Conservation (phyloP, 306 rosid species). For the Cucumis melo region DNA sequence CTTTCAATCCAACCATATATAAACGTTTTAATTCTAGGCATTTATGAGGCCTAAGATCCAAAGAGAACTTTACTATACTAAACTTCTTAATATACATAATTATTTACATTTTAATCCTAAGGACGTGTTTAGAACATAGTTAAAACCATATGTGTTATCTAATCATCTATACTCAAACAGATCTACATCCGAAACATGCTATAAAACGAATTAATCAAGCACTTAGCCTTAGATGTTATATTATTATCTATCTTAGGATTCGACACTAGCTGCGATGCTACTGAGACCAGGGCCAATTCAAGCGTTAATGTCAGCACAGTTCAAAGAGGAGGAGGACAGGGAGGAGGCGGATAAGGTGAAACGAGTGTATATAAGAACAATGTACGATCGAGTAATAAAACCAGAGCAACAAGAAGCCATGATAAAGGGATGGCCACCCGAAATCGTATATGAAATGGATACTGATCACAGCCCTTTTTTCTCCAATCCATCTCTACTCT, state of each 20-base stretch:
- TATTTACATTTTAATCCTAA: too few relatives aligned
- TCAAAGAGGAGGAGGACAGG: slow-evolving; percentile 13
- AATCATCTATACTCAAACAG: too few relatives aligned
- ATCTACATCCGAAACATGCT: background rate
- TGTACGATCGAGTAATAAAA: slow-evolving; percentile 56
- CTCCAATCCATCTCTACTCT: slow-evolving; percentile 74
- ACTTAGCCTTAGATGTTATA: background rate
- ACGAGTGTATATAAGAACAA: slow-evolving; percentile 55
- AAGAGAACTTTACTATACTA: too few relatives aligned
- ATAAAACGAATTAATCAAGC: too few relatives aligned
- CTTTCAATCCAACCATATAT: too few relatives aligned
- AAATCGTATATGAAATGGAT: slow-evolving; percentile 44
- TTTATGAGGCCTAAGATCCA: background rate
- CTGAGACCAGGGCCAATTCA: slow-evolving; percentile 66
- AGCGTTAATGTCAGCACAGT: slow-evolving; percentile 41
- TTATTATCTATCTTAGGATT: slow-evolving; percentile 34
- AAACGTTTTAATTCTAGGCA: background rate
- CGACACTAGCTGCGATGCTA: slow-evolving; percentile 74
- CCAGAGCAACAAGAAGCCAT: slow-evolving; percentile 77
- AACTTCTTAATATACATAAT: too few relatives aligned
- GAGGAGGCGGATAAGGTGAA: slow-evolving; percentile 36
- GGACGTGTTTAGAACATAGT: too few relatives aligned
- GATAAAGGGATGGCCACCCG: slow-evolving; percentile 69
- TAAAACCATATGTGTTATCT: too few relatives aligned
- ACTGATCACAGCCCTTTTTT: slow-evolving; percentile 81